phyloP scores from a whole-genome alignment of 176 grass and related monocot species.

The Coix lacrymajobi region DNA sequence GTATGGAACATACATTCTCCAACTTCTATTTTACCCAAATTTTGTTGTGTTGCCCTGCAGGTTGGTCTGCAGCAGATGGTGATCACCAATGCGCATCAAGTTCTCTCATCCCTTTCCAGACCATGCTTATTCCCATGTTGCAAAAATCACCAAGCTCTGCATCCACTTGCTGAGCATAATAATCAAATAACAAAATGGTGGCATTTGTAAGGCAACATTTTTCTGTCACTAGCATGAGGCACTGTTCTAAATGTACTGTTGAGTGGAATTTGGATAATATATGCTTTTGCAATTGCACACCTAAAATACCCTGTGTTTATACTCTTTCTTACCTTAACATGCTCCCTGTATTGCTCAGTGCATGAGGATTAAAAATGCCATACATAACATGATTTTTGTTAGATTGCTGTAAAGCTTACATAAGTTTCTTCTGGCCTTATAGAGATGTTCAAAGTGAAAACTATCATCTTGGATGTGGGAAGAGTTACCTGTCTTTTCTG shows the following conservation, averaged over 20 bases:
- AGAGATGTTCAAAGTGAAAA: background rate
- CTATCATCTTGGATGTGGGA: background rate
- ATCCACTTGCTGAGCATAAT: constrained; percentile 8
- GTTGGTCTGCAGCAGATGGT: constrained; percentile 25
- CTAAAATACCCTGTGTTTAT: background rate
- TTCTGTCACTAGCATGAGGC: constrained; percentile 17
- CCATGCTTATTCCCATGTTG: constrained; percentile 2
- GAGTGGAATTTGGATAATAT: background rate
- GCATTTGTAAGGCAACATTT: constrained; percentile 10
- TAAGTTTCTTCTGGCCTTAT: background rate
- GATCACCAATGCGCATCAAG: background rate
- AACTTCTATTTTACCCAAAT: background rate
- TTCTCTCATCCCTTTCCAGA: background rate
- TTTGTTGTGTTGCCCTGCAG: background rate
- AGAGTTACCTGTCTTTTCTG: background rate
- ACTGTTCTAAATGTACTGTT: background rate
- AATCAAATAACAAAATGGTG: constrained; percentile 21
- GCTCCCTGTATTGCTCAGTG: background rate
- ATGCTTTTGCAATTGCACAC: background rate
- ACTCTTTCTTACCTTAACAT: background rate
- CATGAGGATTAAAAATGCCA: background rate
- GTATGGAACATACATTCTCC: background rate
- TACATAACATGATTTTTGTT: background rate
- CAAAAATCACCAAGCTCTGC: constrained; percentile 11
- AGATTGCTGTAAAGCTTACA: background rate